Conservation (phyloP, 805 yeast genomes). For the Torulaspora delbrueckii region DNA sequence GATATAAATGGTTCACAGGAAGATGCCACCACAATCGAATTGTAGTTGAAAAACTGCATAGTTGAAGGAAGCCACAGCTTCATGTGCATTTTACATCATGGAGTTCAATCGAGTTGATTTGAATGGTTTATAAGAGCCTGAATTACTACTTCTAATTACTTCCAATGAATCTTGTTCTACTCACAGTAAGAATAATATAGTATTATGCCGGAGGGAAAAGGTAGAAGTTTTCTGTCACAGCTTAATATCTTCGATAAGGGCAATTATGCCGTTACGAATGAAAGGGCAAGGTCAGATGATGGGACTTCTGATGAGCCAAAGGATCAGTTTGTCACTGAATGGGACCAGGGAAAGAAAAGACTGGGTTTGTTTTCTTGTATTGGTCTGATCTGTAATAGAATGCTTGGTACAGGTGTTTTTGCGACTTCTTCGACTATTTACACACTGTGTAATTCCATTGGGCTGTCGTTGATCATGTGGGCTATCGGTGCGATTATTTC, state of each 20-base stretch:
- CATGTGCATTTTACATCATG: no score
- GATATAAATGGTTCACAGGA: background rate
- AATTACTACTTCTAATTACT: no score
- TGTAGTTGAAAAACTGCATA: no score
- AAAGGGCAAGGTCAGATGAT: constrained; percentile 4
- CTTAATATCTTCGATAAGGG: constrained; percentile 31
- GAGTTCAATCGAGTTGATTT: no score
- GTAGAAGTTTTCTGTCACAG: constrained; percentile 23
- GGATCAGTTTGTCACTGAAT: constrained; percentile 32
- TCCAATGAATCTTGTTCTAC: no score
- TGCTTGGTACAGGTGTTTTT: constrained; percentile 74
- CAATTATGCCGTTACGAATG: constrained; percentile 17
- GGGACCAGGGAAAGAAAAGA: constrained; percentile 41
- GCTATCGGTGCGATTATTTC: constrained; percentile 69
- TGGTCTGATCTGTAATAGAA: constrained; percentile 60
- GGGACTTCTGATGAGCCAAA: constrained; percentile 19
- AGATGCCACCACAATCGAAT: constrained; percentile 3
- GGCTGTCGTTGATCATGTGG: constrained; percentile 68
- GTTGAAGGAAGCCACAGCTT: no score
- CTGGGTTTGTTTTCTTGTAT: constrained; percentile 55
- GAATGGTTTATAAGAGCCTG: no score
- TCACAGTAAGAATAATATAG: background rate
- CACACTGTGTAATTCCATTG: constrained; percentile 57
- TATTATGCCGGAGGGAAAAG: constrained; percentile 5
- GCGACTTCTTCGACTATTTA: constrained; percentile 60